Evolutionary conservation across 805 yeast genomes (phyloP).

Genomic region (Hanseniaspora thailandica): DNA sequence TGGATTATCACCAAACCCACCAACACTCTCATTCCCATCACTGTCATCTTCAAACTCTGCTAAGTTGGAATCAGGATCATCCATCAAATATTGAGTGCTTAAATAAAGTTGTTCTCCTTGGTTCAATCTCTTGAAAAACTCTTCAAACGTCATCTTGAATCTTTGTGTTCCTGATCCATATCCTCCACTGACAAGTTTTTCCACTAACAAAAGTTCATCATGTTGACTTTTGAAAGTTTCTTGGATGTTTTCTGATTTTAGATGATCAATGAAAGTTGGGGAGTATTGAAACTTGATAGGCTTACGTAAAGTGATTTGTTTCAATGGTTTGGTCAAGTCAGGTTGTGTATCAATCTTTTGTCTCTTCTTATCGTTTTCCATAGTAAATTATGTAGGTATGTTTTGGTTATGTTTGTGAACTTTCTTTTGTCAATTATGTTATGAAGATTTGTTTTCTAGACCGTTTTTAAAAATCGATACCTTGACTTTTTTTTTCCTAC

Average conservation of each 20-base stretch:
- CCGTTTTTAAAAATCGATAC: no score
- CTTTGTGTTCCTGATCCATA: constrained; percentile 56
- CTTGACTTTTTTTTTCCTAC: neutral
- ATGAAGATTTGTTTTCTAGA: no score
- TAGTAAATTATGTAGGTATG: neutral
- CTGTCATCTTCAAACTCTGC: constrained; percentile 21
- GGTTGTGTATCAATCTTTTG: neutral
- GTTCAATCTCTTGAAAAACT: constrained; percentile 38
- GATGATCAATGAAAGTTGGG: neutral
- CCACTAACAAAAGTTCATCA: constrained; percentile 35
- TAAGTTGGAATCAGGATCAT: constrained; percentile 28
- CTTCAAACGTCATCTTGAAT: constrained; percentile 38
- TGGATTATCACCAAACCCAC: constrained; percentile 17
- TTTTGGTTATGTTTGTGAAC: neutral
- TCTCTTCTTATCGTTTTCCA: neutral
- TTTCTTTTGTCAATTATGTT: no score
- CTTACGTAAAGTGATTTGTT: neutral
- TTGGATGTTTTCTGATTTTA: neutral
- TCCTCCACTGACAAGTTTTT: constrained; percentile 46
- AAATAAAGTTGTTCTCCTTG: constrained; percentile 36
- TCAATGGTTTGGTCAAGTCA: neutral
- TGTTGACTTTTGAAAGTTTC: neutral
- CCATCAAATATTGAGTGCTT: constrained; percentile 57
- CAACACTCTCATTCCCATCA: constrained; percentile 20
- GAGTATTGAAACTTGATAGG: constrained; percentile 6